These are phyloP conservation scores for Dillenia turbinata DNA, from an alignment of 164 flowering plant species.

Conservation along the genomic window DNA sequence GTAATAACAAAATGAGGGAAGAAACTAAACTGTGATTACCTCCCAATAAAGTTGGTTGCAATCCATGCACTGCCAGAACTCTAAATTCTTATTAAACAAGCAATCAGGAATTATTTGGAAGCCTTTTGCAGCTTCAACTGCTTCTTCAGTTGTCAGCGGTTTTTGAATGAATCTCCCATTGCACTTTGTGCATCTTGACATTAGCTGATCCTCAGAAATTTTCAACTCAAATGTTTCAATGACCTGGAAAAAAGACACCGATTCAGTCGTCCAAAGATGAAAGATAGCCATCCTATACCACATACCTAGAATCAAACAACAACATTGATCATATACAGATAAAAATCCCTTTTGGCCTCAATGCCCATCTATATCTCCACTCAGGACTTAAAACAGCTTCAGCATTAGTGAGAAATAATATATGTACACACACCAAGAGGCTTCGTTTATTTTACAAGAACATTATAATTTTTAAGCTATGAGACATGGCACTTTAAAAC, in stretches of 20 bases:
- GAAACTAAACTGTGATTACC: constrained; percentile 34
- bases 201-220: constrained; percentile 71
- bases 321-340: no score
- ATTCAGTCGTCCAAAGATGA: no score
- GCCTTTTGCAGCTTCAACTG: constrained; percentile 86
- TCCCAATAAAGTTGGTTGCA: constrained; percentile 96
- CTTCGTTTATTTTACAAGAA: no score
- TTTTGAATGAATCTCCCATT: constrained; percentile 87
- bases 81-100: constrained; percentile 67
- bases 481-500: no score
- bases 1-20: background rate
- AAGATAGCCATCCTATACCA: no score
- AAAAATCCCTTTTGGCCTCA: no score
- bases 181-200: constrained; percentile 98
- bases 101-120: constrained; percentile 90
- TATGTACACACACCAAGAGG: no score
- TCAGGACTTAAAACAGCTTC: no score
- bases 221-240: constrained; percentile 69
- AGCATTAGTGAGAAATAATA: no score
- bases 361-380: no score
- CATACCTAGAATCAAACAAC: no score
- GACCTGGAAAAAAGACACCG: constrained; percentile 40
- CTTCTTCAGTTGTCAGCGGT: constrained; percentile 81
- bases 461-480: no score
- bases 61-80: constrained; percentile 95